These are phyloP conservation scores for Dendrocalamus sinicus DNA, from an alignment of 176 grass and related monocot species.

Conservation along the genomic window DNA sequence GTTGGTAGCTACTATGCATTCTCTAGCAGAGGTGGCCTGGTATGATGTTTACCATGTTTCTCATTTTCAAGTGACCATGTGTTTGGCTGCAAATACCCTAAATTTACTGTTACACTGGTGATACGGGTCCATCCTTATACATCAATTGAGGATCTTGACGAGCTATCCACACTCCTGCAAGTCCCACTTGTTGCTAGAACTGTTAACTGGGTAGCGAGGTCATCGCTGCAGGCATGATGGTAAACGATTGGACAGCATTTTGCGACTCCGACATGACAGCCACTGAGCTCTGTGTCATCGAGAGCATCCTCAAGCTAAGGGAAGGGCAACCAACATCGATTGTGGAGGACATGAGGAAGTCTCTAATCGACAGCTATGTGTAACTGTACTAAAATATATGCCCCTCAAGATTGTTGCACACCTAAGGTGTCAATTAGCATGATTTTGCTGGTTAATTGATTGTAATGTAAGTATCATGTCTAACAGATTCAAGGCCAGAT, in stretches of 20 bases:
- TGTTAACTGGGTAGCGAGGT: conserved; percentile 95
- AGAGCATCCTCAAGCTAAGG: conserved; percentile 89
- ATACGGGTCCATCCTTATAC: no score
- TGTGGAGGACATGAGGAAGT: conserved; percentile 86
- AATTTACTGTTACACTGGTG: no score
- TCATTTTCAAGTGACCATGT: no score
- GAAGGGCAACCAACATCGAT: conserved; percentile 73
- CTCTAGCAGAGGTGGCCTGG: no score
- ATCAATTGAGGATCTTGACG: no score
- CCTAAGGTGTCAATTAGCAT: not conserved
- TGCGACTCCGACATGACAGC: conserved; percentile 84
- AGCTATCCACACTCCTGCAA: conserved; percentile 89
- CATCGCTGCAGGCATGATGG: conserved; percentile 80
- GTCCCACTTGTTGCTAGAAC: conserved; percentile 91
- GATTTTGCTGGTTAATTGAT: conserved; percentile 8
- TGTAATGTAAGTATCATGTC: not conserved
- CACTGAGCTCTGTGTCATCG: conserved; percentile 83
- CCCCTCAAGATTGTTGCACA: not conserved
- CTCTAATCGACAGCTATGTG: conserved; percentile 89
- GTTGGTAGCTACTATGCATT: no score
- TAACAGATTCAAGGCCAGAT: not conserved
- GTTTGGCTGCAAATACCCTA: no score
- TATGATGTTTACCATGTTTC: no score
- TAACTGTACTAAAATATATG: conserved; percentile 17
- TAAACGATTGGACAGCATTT: conserved; percentile 97